Evolutionary conservation across 768 basidiomycete species (phyloP), one percentile per base, ranked within the genome.

Genomic region (Podaxis sp.): DNA sequence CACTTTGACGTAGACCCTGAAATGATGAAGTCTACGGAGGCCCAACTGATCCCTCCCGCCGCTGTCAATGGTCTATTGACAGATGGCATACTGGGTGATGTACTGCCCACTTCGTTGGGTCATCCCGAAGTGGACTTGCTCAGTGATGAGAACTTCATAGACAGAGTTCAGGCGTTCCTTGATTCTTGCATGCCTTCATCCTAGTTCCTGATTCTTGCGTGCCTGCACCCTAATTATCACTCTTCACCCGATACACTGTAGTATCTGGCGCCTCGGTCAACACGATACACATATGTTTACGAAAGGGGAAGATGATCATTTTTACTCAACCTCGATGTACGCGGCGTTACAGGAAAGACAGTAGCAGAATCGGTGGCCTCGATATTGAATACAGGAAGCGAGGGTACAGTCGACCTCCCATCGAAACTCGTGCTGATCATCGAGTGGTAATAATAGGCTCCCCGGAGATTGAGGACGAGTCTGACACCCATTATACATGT

Each of bases 401-500:
- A 4, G 4, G 6, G 0, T 47, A 27, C 29, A 17, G 17, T 40
- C 15, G 29, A 17, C 25, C 17, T 25, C 9, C 13, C 27, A 13
- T 24, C 46, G 13, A 9, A 29, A 19, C 40, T 36, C 40, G 4
- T 13, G 24, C 57, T 41, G 4, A 12, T 24, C 22, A 55, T 55
- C 64, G 64, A 17, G 55, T 49, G 59, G 33, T 8, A 59, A 53
- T 74, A 74, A 61, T 73, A 74, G 5, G 67, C 68, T 43, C 60
- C 61, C 3, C 72, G 73, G 25, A 75, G 68, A 51, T 68, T 70
- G 27, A 75, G 68, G 12, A 72, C 58, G 29, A 73, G 61, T 54
- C 73, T 66, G 63, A 64, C 65, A 3, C 74, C 74, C 58, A 70
- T 67, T 33, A 73, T 66, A 58, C 69, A 69, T 27, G 67, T 69